phyloP scores from a whole-genome alignment of 2,329 filamentous ascomycete species.

The Fusarium oxysporum region DNA sequence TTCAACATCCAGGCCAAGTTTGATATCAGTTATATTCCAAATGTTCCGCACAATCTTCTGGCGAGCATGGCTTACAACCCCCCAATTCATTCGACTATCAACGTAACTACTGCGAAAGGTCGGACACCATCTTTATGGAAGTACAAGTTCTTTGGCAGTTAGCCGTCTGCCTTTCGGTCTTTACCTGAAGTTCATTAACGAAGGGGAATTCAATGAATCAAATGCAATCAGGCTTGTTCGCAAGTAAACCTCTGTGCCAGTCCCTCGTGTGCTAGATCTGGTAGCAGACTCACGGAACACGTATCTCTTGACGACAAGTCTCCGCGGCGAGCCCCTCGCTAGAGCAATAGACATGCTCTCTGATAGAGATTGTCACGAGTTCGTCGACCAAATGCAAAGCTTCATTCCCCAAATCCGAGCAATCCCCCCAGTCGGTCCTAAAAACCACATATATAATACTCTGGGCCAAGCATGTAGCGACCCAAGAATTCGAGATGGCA shows the following conservation, averaged over 20 bases:
- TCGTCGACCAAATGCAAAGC: constrained; percentile 38
- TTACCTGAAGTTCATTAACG: constrained; percentile 43
- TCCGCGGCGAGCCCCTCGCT: constrained; percentile 1
- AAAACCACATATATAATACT: constrained; percentile 47
- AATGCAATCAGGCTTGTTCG: constrained; percentile 44
- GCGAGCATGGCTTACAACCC: neutral
- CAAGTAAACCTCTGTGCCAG: constrained; percentile 45
- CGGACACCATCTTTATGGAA: neutral
- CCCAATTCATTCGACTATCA: neutral
- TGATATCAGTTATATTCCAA: rapidly evolving
- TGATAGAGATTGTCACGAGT: constrained; percentile 35
- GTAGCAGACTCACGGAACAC: constrained; percentile 35
- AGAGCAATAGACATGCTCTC: constrained; percentile 42
- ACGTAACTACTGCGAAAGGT: neutral
- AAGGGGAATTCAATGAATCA: constrained; percentile 42
- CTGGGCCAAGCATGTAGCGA: constrained; percentile 45
- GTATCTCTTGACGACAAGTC: constrained; percentile 9
- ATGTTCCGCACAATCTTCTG: neutral
- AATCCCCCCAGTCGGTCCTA: constrained; percentile 36
- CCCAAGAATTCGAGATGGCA: constrained; percentile 40
- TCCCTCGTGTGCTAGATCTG: constrained; percentile 44
- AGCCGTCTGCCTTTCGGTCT: constrained; percentile 49
- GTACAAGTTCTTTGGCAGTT: neutral
- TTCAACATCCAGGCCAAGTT: neutral
- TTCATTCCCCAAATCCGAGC: constrained; percentile 45